Evolutionary conservation across 2,329 filamentous ascomycete genomes (phyloP), one percentile per base, ranked within the genome.

Genomic region (Aspergillus terreus): DNA sequence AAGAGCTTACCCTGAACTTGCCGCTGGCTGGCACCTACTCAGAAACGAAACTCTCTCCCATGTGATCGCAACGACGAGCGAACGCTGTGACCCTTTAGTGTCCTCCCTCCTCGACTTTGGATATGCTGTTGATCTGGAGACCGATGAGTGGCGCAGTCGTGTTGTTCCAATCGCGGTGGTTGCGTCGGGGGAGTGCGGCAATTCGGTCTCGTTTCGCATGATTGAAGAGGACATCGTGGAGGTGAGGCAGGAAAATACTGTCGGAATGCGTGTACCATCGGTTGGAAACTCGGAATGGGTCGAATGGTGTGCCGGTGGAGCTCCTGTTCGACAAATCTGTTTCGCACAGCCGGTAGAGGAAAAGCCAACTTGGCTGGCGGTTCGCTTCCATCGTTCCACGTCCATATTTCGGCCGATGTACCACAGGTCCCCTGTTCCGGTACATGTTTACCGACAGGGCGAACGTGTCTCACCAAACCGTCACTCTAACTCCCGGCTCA

Each of bases 321-420:
- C 74, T 2, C 75, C 79, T 1, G 76, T 85, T 50, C 77, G 75
- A 54, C 81, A 84, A 58, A 63, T 85, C 3, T 71, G 68, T 58
- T 82, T 82, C 61, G 72, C 78, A 10, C 70, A 74, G 36, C 56
- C 67, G 14, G 59, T 75, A 1, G 71, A 77, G 23, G 67, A 73
- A 50, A 66, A 63, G 38, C 58, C 62, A 15, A 61, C 68, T 5
- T 78, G 78, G 56, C 70, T 84, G 46, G 81, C 80, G 11, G 77
- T 78, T 44, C 77, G 82, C 19, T 71, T 78, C 21, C 63, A 65
- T 11, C 68, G 63, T 10, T 71, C 64, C 6, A 81, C 77, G 4
- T 64, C 72, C 4, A 66, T 84, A 2, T 78, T 83, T 52, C 73
- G 74, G 27, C 74, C 69, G 54, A 60, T 66, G 30, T 72, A 68